Conservation (phyloP, 805 yeast species). For the Barnettozyma botsteinii region DNA sequence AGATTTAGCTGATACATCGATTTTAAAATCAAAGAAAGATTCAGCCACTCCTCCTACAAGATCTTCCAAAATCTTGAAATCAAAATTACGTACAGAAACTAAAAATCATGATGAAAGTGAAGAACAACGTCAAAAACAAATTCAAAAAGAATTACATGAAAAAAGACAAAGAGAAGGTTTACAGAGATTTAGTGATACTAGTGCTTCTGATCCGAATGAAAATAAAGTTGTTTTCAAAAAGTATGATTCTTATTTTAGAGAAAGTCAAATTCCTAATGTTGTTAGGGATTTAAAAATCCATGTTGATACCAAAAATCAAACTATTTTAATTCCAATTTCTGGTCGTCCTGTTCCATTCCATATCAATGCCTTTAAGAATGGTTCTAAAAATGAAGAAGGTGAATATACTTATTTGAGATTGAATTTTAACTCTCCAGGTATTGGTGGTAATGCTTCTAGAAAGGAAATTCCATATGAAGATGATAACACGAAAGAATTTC, state of each 20-base stretch:
- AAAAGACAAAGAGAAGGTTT: constrained; percentile 84
- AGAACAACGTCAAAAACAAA: constrained; percentile 74
- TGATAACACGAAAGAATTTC: constrained; percentile 76
- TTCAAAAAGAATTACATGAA: constrained; percentile 78
- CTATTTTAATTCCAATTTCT: constrained; percentile 82
- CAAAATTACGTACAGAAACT: constrained; percentile 74
- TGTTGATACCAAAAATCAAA: constrained; percentile 82
- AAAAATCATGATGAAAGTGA: constrained; percentile 69
- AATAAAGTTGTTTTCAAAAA: constrained; percentile 74
- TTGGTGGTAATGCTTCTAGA: constrained; percentile 61
- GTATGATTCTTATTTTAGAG: constrained; percentile 91
- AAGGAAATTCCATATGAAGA: constrained; percentile 90
- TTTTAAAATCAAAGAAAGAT: constrained; percentile 25
- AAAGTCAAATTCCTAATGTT: constrained; percentile 79
- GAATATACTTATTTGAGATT: constrained; percentile 86
- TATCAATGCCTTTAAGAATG: constrained; percentile 88
- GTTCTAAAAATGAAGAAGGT: constrained; percentile 94
- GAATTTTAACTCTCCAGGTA: constrained; percentile 91
- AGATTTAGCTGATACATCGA: constrained; percentile 33
- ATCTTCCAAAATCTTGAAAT: constrained; percentile 63
- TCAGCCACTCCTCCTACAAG: constrained; percentile 24
- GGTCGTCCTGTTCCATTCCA: constrained; percentile 99
- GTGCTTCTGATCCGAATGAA: constrained; percentile 56
- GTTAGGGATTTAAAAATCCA: constrained; percentile 82
- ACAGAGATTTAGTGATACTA: constrained; percentile 73